Evolutionary conservation across 345 rosid genomes (phyloP), one percentile per base, ranked within the genome.

Genomic region (Trapa incisa): DNA sequence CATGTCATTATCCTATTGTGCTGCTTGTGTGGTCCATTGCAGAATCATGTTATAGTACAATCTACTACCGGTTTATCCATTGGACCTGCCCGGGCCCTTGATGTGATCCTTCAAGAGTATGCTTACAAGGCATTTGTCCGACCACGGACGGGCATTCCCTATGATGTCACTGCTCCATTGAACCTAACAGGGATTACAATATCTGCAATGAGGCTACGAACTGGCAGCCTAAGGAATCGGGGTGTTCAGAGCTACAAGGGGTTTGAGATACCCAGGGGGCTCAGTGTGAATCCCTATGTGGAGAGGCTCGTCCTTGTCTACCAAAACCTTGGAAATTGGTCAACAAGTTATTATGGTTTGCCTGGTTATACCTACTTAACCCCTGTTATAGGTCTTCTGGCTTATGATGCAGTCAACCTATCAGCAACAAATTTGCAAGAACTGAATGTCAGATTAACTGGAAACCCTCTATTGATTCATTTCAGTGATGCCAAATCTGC

Each of bases 311-410:
- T 84, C 41, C 71, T 91, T 48, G 97, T 91, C 13, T 91, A 94
- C 74, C 97, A 94, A 61, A 91, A 94, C 78, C 75, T 91, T 75
- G 96, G 87, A 11, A 87, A 91, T 79, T 83, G 79, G 89, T 89
- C 99, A 42, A 61, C 1, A n/a, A 61, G 37, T 22, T 91, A 85
- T 65, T 94, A 91, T 78, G 86, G 84, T 9, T 75, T 89, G 15
- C 61, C 82, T 16, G 79, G 77, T 63, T 81, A 91, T 63, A 80
- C 79, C 1, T 82, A 77, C 66, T 78, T 94, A 2, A 78, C 99
- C 13, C 96, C 99, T 0, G 83, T 94, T 7, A 57, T 91, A 58
- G 96, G 96, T 60, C 96, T 94, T 58, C 89, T 91, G 39, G 89
- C 96, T 73, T 94, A 94, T 47, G 79, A 75, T 67, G 99, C 96